Evolutionary conservation across 768 basidiomycete species (phyloP), one percentile per base, ranked within the genome.

Genomic region (Tricholoma sp.): DNA sequence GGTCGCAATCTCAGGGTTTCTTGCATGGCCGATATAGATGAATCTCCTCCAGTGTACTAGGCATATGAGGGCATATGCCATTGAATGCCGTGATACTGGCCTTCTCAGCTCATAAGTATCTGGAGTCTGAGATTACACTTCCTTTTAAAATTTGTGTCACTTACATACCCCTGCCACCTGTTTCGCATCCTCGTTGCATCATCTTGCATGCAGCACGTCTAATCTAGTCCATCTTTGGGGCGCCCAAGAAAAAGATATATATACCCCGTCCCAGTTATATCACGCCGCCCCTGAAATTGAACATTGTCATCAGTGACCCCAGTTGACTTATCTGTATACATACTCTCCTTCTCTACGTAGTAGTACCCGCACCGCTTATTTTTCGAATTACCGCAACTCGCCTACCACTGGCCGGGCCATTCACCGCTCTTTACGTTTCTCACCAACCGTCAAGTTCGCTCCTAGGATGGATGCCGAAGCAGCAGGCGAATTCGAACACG

Each of bases 381-480:
- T 12, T 34, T 14, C 37, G 31, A 34, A 35, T 31, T 29, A 49
- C 12, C 54, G 27, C 16, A 43, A 37, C 29, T 51, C 54, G 24
- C 49, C 34, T 50, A 9, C 31, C 31, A 9, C 4, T 9, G 29
- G 31, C 24, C 16, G 35, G n/a, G 21, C 57, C 22, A 46, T 49
- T 45, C 47, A 29, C 22, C 22, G 35, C n/a, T 59, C 53, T 21
- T 50, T 51, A 47, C 12, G 12, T 53, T 47, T 47, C 43, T 24
- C 32, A 29, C 41, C 24, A 34, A 52, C 14, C 18, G n/a, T 31
- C 27, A 50, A 34, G 21, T 34, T 39, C 18, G 9, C 29, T 18
- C 37, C 2, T 52, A 32, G 31, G 6, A 66, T 66, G 66, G 59
- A 64, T 52, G 50, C 56, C 11, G 66, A 66, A 45, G 53, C 55